Conservation (phyloP, 2,329 filamentous ascomycete species). For the Myotisia sp. region DNA sequence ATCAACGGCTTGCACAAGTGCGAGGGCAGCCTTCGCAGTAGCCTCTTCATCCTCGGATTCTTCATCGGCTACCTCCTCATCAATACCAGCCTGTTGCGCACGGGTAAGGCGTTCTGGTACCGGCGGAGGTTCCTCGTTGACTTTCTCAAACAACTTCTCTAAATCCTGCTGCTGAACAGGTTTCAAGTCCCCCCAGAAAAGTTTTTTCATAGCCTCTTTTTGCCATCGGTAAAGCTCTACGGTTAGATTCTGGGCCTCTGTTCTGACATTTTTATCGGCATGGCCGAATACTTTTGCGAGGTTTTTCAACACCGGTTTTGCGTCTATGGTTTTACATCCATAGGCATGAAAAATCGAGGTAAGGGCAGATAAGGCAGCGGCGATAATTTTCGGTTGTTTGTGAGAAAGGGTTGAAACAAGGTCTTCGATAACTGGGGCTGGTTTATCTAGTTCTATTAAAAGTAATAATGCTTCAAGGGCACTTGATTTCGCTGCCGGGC, state of each 20-base stretch:
- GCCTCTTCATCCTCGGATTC: constrained; percentile 51
- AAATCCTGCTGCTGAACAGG: constrained; percentile 88
- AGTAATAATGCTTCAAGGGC: constrained; percentile 75
- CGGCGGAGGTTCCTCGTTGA: constrained; percentile 72
- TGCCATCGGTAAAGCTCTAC: constrained; percentile 96
- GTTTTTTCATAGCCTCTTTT: constrained; percentile 91
- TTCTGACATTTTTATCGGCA: constrained; percentile 94
- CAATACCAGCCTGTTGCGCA: constrained; percentile 74
- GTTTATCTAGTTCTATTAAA: constrained; percentile 76
- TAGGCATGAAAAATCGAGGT: constrained; percentile 83
- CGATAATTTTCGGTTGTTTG: constrained; percentile 83
- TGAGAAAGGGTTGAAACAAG: constrained; percentile 68
- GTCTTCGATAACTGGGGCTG: constrained; percentile 79
- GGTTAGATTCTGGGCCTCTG: constrained; percentile 78
- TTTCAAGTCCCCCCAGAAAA: constrained; percentile 94
- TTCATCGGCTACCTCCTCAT: constrained; percentile 46
- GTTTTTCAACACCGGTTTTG: constrained; percentile 76
- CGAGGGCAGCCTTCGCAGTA: constrained; percentile 67
- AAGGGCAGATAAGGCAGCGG: constrained; percentile 58
- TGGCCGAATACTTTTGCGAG: constrained; percentile 87
- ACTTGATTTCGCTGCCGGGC: constrained; percentile 76
- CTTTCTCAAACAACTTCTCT: constrained; percentile 83
- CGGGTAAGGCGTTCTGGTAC: constrained; percentile 83
- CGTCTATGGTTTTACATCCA: constrained; percentile 85
- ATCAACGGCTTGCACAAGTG: constrained; percentile 76